These are phyloP conservation scores for Eremochloa ophiuroides DNA, from an alignment of 176 grass and related monocot genomes.

Conservation along the genomic window DNA sequence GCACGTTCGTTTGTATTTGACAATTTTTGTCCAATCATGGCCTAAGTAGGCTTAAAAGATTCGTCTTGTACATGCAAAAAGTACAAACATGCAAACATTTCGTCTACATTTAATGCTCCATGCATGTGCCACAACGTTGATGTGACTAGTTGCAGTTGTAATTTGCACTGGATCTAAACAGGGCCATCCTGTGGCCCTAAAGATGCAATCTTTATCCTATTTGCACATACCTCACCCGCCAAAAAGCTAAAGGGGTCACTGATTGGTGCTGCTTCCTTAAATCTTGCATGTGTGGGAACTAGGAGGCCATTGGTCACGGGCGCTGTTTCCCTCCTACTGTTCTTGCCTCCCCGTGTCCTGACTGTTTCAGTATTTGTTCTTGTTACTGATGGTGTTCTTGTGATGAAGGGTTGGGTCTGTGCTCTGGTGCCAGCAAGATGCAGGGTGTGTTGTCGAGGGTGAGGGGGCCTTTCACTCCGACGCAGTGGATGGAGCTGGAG, in stretches of 20 bases:
- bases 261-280: constrained; percentile 33
- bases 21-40: too few relatives aligned
- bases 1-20: too few relatives aligned
- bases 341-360: background rate
- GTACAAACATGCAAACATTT: too few relatives aligned
- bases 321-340: background rate
- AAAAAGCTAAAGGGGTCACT: constrained; percentile 31
- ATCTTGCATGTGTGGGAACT: constrained; percentile 36
- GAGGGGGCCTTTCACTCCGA: constrained; percentile 76
- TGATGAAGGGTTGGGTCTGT: constrained; percentile 48
- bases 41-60: too few relatives aligned
- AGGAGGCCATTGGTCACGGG: constrained; percentile 20
- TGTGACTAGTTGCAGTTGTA: too few relatives aligned
- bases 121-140: too few relatives aligned
- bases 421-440: constrained; percentile 48
- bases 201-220: constrained; percentile 34
- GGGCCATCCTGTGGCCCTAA: too few relatives aligned
- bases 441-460: constrained; percentile 57
- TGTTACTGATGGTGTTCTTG: constrained; percentile 8
- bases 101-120: too few relatives aligned
- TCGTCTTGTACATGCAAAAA: too few relatives aligned
- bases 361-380: constrained; percentile 5
- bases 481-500: constrained; percentile 94
- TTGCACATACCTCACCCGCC: constrained; percentile 19
- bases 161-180: too few relatives aligned